Evolutionary conservation across 306 rosid species (phyloP).

Genomic region (Pyrus pyrifolia): DNA sequence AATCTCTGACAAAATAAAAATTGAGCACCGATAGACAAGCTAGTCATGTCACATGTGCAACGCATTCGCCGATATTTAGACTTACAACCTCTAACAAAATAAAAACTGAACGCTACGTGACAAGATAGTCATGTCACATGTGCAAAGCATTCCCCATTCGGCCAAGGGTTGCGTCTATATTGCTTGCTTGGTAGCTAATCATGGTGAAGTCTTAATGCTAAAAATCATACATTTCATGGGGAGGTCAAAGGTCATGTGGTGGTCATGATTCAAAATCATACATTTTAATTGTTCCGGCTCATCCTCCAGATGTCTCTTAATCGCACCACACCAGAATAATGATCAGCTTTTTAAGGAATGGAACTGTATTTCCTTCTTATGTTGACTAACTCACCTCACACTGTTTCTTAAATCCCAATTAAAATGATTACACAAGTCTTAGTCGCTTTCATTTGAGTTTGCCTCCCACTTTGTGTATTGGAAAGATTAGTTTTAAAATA

Average conservation of each 20-base stretch:
- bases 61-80: too few relatives aligned
- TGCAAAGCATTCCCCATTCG: neutral
- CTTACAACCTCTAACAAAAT: neutral
- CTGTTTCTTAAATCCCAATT: neutral
- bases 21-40: rapidly evolving
- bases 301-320: neutral
- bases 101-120: neutral
- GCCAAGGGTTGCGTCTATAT: neutral
- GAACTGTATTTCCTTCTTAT: neutral
- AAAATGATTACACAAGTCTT: neutral
- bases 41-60: too few relatives aligned
- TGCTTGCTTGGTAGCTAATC: neutral
- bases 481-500: neutral
- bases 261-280: neutral
- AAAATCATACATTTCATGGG: neutral
- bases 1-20: too few relatives aligned
- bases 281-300: neutral
- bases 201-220: too few relatives aligned
- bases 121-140: too few relatives aligned
- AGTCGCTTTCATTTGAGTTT: neutral
- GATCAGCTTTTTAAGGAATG: neutral
- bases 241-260: neutral
- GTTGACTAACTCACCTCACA: neutral
- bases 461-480: neutral
- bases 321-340: neutral